A percentile compares a stretch with the other conserved stretches of the same genome.
Conservation (phyloP, 768 basidiomycete genomes). For the Goffeauzyma gilvescens region DNA sequence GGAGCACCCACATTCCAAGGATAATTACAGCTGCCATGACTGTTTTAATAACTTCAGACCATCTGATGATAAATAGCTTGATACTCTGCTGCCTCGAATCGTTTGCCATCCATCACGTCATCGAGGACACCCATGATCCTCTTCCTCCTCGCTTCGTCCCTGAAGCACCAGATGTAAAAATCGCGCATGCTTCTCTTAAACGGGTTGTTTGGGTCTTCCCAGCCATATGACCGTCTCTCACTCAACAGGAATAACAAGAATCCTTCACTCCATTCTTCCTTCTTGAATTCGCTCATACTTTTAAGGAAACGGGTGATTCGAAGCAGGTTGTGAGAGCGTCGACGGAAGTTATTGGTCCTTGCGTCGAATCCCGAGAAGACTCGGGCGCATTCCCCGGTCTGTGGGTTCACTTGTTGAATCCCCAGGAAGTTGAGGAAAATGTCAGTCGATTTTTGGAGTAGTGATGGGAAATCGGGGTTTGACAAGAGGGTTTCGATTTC, state of each 20-base stretch:
- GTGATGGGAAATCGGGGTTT: conserved; percentile 11
- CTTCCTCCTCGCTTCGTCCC: neutral
- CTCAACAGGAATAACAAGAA: conserved; percentile 4
- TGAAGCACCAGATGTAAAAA: conserved; percentile 9
- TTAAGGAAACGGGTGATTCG: conserved; percentile 26
- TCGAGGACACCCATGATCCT: too few species aligned
- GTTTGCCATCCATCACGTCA: too few species aligned
- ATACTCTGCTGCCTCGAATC: too few species aligned
- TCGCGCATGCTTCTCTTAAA: conserved; percentile 1
- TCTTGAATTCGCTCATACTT: conserved; percentile 19
- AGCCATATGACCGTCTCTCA: conserved; percentile 6
- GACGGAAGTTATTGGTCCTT: conserved; percentile 15
- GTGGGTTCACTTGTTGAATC: neutral
- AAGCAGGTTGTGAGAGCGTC: conserved; percentile 26
- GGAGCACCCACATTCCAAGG: too few species aligned
- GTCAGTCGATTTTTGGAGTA: conserved; percentile 17
- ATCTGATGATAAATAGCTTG: too few species aligned
- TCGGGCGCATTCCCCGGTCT: conserved; percentile 15
- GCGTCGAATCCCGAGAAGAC: neutral
- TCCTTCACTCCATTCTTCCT: neutral
- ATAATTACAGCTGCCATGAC: too few species aligned
- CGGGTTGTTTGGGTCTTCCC: neutral
- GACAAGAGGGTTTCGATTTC: conserved; percentile 18
- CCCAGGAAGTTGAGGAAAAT: conserved; percentile 8
- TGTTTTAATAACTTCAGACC: too few species aligned